Evolutionary conservation across 192 early-diverging fungal genomes (phyloP).

Genomic region (Mortierella alpina): DNA sequence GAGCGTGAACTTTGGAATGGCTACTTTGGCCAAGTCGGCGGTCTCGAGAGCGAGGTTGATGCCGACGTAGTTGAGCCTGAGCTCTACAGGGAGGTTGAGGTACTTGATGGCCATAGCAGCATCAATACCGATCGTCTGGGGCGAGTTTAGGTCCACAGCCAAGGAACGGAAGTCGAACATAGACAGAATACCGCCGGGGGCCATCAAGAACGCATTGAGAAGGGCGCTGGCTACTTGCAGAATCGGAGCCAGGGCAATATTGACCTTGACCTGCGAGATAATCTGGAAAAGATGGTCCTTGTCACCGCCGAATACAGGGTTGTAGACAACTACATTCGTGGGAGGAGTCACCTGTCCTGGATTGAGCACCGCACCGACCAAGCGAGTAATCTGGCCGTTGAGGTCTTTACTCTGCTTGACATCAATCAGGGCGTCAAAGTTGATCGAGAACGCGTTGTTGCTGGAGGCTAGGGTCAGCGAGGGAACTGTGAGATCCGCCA

Average conservation of each 20-base stretch:
- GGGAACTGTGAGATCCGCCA: constrained; percentile 38
- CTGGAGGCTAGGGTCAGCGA: constrained; percentile 29
- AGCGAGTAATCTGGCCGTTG: constrained; percentile 32
- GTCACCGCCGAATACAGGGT: constrained; percentile 53
- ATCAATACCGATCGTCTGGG: constrained; percentile 40
- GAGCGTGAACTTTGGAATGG: constrained; percentile 33
- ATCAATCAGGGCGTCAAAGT: constrained; percentile 39
- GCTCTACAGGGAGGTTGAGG: constrained; percentile 36
- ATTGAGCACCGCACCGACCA: constrained; percentile 40
- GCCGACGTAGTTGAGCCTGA: constrained; percentile 47
- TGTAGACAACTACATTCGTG: constrained; percentile 43
- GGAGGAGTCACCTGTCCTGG: constrained; percentile 48
- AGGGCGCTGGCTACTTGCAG: constrained; percentile 33
- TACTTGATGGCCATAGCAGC: constrained; percentile 36
- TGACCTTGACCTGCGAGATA: constrained; percentile 41
- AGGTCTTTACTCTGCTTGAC: constrained; percentile 33
- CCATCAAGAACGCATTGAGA: constrained; percentile 10
- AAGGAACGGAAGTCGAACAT: constrained; percentile 34
- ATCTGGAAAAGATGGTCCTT: constrained; percentile 50
- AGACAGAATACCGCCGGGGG: constrained; percentile 18
- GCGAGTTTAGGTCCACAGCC: constrained; percentile 38
- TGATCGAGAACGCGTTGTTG: constrained; percentile 25
- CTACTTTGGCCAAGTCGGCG: constrained; percentile 20
- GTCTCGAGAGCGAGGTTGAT: constrained; percentile 24
- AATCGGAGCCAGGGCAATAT: constrained; percentile 39